Percentiles rank a stretch among this genome's conserved stretches.
Evolutionary conservation across 352 stramenopile species (phyloP).

Genomic region (Phytophthora sp.): DNA sequence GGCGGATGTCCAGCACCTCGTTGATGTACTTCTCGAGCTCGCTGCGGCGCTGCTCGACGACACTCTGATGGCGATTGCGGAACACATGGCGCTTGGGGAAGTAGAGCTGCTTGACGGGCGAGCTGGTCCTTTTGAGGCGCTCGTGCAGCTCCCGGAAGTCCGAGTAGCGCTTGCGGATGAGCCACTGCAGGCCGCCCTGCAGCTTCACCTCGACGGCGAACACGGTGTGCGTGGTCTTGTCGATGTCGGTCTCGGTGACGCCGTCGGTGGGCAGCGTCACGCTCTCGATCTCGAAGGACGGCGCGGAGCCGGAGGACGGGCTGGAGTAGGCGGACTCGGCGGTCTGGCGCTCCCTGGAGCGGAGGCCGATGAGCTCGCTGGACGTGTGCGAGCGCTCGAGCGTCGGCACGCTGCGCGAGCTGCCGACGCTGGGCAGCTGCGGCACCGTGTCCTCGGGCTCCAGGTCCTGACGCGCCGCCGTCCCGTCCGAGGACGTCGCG

Average conservation of each 20-base stretch:
- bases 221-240: constrained; percentile 82
- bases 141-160: constrained; percentile 90
- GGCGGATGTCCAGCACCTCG: constrained; percentile 80
- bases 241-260: constrained; percentile 82
- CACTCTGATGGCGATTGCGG: constrained; percentile 80
- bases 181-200: constrained; percentile 84
- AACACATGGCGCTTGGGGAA: constrained; percentile 91
- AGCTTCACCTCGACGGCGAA: constrained; percentile 85
- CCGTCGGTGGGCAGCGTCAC: constrained; percentile 69
- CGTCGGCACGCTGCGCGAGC: constrained; percentile 44
- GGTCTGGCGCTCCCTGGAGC: constrained; percentile 54
- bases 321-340: constrained; percentile 49
- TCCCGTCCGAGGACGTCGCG: constrained; percentile 45
- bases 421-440: constrained; percentile 9
- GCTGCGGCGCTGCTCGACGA: constrained; percentile 85
- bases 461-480: background rate
- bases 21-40: constrained; percentile 91
- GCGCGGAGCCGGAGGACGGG: constrained; percentile 43
- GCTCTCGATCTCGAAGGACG: constrained; percentile 87
- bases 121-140: constrained; percentile 78
- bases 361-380: constrained; percentile 70
- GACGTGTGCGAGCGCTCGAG: constrained; percentile 78
- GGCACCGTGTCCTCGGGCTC: constrained; percentile 18
- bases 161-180: constrained; percentile 90
- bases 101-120: constrained; percentile 76